phyloP scores from a whole-genome alignment of 345 rosid genomes.

The Raphanus raphanistrum region DNA sequence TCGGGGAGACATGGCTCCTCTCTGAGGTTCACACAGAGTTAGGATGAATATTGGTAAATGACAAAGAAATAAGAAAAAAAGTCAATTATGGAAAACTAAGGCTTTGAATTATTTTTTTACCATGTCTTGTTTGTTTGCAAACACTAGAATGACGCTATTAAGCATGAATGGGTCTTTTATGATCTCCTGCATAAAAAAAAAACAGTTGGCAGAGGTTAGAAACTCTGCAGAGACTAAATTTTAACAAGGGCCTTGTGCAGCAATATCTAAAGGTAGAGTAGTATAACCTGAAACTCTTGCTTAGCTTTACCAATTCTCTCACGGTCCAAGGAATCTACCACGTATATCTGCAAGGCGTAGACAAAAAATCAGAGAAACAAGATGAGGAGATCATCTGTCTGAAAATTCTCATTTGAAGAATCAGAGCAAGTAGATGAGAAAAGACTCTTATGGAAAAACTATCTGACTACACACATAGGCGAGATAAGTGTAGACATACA shows the following conservation, averaged over 20 bases:
- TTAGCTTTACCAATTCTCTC: constrained; percentile 94
- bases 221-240: constrained; percentile 4
- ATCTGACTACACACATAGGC: background rate
- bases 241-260: constrained; percentile 5
- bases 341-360: constrained; percentile 67
- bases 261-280: background rate
- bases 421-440: background rate
- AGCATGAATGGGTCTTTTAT: constrained; percentile 97
- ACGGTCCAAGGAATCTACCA: constrained; percentile 96
- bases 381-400: no score
- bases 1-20: constrained; percentile 96
- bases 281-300: constrained; percentile 82
- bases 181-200: constrained; percentile 55
- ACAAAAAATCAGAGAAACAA: no score
- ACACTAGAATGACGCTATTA: constrained; percentile 88
- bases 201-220: constrained; percentile 27
- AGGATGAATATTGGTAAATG: background rate
- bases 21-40: constrained; percentile 44
- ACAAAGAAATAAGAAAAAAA: background rate
- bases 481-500: constrained; percentile 42
- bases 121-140: constrained; percentile 99
- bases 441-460: background rate
- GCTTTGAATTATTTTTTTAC: constrained; percentile 45
- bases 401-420: no score
- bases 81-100: background rate